phyloP scores from a whole-genome alignment of 177 flowering plant genomes.

The Tripterygium wilfordii region DNA sequence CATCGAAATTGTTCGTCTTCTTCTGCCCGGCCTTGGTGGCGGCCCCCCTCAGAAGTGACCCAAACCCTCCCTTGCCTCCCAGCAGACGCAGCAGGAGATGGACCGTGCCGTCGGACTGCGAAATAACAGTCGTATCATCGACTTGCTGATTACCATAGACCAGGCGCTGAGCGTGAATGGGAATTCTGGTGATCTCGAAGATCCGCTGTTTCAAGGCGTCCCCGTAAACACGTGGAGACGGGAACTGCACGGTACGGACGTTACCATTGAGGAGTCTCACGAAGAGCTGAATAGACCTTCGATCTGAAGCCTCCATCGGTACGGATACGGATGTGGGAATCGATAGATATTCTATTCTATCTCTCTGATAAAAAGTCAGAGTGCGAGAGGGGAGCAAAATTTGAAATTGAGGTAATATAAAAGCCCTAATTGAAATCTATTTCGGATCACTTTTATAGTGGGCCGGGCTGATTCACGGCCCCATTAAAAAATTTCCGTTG shows the following conservation, averaged over 20 bases:
- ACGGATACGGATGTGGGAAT: not conserved
- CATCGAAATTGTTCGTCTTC: constrained; percentile 96
- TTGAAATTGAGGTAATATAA: too few species aligned
- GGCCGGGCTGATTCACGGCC: too few species aligned
- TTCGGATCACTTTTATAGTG: too few species aligned
- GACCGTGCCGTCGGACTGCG: constrained; percentile 23
- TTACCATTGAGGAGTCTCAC: constrained; percentile 51
- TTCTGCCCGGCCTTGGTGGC: constrained; percentile 98
- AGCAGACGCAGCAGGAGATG: constrained; percentile 40
- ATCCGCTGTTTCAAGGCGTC: constrained; percentile 33
- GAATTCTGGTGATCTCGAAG: constrained; percentile 37
- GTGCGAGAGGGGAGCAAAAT: too few species aligned
- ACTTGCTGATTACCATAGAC: constrained; percentile 26
- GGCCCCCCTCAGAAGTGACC: constrained; percentile 89
- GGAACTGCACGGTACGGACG: constrained; percentile 36
- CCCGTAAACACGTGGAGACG: constrained; percentile 27
- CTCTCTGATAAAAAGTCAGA: too few species aligned
- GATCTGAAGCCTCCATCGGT: constrained; percentile 7
- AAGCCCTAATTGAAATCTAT: too few species aligned
- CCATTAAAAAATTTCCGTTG: too few species aligned
- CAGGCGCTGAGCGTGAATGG: constrained; percentile 40
- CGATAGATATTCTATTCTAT: too few species aligned
- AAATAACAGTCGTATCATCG: constrained; percentile 21
- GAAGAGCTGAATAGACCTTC: constrained; percentile 30
- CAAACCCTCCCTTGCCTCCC: constrained; percentile 98